phyloP scores from a whole-genome alignment of 257 asterid genomes.

The Lavandula angustifolia region DNA sequence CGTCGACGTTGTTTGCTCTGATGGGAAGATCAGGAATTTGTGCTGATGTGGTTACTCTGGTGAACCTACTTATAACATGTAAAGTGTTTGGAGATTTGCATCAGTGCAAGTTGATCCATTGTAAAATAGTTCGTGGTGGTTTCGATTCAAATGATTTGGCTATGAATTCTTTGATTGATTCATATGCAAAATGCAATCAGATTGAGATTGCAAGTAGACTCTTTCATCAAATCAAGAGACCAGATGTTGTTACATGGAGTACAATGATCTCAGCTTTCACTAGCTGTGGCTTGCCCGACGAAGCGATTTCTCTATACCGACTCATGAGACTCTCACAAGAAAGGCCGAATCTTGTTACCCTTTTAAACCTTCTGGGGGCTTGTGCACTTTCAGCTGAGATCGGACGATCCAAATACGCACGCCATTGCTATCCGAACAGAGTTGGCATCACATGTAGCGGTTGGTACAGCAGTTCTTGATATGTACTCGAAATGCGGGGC shows the following conservation, averaged over 20 bases:
- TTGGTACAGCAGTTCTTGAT: conserved; percentile 83
- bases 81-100: conserved; percentile 50
- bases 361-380: conserved; percentile 78
- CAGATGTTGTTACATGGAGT: conserved; percentile 84
- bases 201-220: conserved; percentile 55
- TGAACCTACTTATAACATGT: conserved; percentile 67
- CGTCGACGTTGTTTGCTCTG: conserved; percentile 51
- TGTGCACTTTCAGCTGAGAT: conserved; percentile 73
- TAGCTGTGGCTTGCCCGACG: conserved; percentile 72
- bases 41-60: conserved; percentile 79
- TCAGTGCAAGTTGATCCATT: conserved; percentile 67
- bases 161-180: conserved; percentile 72
- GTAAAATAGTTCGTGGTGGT: conserved; percentile 51
- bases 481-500: conserved; percentile 92
- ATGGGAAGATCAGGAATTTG: conserved; percentile 55
- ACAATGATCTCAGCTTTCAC: conserved; percentile 89
- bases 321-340: conserved; percentile 49
- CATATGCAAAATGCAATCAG: conserved; percentile 74
- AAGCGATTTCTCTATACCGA: conserved; percentile 60
- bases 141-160: conserved; percentile 64
- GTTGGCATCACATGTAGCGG: conserved; percentile 56
- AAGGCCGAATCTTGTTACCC: conserved; percentile 52
- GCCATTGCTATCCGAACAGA: conserved; percentile 67
- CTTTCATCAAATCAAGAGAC: conserved; percentile 52
- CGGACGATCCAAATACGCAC: conserved; percentile 61